These are phyloP conservation scores for Microsporum canis DNA, from an alignment of 2,329 filamentous ascomycete genomes.

Conservation along the genomic window DNA sequence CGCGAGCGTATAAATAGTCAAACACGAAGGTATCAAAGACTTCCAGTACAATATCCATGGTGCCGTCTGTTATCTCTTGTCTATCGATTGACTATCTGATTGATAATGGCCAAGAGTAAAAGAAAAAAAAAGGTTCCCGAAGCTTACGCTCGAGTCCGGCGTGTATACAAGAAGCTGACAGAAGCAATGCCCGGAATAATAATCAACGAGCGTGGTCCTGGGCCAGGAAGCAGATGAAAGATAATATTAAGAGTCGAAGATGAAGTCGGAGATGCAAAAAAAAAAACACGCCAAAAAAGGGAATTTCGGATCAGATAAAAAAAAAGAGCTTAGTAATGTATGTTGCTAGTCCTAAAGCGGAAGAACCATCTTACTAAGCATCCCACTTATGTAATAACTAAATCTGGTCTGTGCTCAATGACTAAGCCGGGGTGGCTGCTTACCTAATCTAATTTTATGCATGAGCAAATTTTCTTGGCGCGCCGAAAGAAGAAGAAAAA, in stretches of 20 bases:
- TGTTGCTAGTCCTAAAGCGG: background rate
- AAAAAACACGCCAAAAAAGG: background rate
- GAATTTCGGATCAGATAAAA: background rate
- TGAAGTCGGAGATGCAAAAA: background rate
- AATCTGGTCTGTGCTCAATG: background rate
- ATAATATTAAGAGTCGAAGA: background rate
- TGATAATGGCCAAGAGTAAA: background rate
- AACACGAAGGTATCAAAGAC: slow-evolving; percentile 68
- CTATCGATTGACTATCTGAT: background rate
- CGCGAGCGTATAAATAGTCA: slow-evolving; percentile 64
- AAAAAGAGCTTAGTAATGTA: background rate
- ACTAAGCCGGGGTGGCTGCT: background rate
- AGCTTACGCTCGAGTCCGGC: background rate
- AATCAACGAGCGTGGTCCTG: background rate
- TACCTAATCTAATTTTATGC: background rate
- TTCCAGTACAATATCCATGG: slow-evolving; percentile 89
- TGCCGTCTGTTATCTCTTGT: background rate
- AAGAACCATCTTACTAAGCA: background rate
- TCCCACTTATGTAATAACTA: background rate
- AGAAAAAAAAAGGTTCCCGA: background rate
- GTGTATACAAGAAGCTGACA: background rate
- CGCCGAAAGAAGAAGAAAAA: background rate
- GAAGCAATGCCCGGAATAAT: background rate
- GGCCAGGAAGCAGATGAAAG: background rate
- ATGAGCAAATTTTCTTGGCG: background rate